Percentiles rank a stretch among this genome's conserved stretches.
These are phyloP conservation scores for Backusella macrospora DNA, from an alignment of 192 early-diverging fungal species.

Conservation along the genomic window DNA sequence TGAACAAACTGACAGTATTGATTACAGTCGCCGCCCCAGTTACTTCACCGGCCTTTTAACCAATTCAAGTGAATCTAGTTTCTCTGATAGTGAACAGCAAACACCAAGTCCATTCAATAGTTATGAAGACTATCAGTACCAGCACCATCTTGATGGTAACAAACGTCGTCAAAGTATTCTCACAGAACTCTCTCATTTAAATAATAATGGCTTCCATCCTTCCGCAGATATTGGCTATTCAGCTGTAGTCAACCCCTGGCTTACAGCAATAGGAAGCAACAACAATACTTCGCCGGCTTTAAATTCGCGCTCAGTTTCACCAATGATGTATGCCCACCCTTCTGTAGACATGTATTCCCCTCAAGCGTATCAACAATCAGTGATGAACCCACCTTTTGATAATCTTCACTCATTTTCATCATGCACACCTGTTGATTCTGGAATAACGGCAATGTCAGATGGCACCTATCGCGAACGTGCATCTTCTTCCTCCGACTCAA, in stretches of 20 bases:
- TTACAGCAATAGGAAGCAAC: conserved; percentile 2
- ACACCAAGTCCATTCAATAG: conserved; percentile 23
- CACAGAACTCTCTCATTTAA: conserved; percentile 14
- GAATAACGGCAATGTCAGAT: not conserved
- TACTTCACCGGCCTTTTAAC: conserved; percentile 31
- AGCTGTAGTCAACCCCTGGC: conserved; percentile 5
- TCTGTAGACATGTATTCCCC: conserved; percentile 20
- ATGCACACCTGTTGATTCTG: not conserved
- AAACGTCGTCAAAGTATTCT: conserved; percentile 24
- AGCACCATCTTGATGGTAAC: not conserved
- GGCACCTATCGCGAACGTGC: conserved; percentile 8
- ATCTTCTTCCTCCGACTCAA: conserved; percentile 12
- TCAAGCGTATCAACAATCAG: conserved; percentile 16
- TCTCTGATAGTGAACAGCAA: conserved; percentile 34
- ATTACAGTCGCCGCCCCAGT: conserved; percentile 30
- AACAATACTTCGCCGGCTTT: conserved; percentile 1
- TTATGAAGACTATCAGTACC: conserved; percentile 25
- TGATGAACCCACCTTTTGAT: conserved; percentile 1
- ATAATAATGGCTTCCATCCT: not conserved
- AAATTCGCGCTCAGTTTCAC: conserved; percentile 18
- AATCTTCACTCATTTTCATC: not conserved
- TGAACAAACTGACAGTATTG: conserved; percentile 19
- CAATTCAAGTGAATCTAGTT: conserved; percentile 23
- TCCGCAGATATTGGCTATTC: conserved; percentile 14
- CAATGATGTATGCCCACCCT: conserved; percentile 23